Evolutionary conservation across 2,329 filamentous ascomycete genomes (phyloP).

Genomic region (Xylaria hypoxylon): DNA sequence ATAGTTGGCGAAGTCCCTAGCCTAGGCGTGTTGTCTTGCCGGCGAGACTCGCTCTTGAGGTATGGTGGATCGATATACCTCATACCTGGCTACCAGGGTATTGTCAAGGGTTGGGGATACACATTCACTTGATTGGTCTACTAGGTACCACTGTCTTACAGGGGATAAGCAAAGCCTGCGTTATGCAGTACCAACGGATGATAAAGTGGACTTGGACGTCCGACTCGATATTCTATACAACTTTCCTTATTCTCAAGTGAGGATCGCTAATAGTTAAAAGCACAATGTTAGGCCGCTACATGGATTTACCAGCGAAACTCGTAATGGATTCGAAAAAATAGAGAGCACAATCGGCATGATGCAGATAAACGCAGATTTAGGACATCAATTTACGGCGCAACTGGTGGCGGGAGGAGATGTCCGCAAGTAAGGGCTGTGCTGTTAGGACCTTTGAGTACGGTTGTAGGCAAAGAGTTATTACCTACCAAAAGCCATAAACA

Average conservation of each 20-base stretch:
- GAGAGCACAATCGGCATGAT: neutral
- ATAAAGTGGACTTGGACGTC: neutral
- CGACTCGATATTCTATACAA: neutral
- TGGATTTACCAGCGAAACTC: neutral
- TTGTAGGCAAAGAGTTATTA: neutral
- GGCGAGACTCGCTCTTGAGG: neutral
- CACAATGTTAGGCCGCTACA: no score
- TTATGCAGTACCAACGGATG: neutral
- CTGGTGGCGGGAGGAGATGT: constrained; percentile 3
- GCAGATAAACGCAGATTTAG: neutral
- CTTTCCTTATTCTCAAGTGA: neutral
- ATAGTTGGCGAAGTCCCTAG: constrained; percentile 4
- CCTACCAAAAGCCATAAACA: neutral
- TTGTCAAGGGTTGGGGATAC: neutral
- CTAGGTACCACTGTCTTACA: neutral
- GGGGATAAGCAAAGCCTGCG: neutral
- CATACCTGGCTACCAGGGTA: neutral
- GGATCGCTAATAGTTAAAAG: neutral
- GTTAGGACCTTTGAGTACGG: neutral
- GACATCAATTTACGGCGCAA: neutral
- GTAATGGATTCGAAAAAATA: neutral
- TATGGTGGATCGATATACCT: neutral
- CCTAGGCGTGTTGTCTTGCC: neutral
- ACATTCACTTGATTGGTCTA: neutral
- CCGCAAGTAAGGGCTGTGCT: neutral